A percentile compares a stretch with the other conserved stretches of the same genome.
Evolutionary conservation across 208 protist species (phyloP).

Genomic region (Crithidia expoeki): DNA sequence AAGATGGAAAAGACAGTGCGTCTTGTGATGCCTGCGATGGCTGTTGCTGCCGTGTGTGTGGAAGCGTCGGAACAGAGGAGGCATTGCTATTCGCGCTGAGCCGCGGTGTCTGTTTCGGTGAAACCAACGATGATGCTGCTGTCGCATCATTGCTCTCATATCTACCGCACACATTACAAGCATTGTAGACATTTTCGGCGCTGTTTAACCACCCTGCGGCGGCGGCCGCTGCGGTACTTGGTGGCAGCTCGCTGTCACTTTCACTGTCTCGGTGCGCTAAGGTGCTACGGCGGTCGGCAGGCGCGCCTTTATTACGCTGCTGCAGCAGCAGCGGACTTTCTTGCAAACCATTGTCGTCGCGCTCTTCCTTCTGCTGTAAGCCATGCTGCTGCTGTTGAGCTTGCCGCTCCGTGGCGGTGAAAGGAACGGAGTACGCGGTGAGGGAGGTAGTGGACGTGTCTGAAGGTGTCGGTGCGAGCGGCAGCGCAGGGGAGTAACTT

Average conservation of each 20-base stretch:
- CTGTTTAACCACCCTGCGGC: neutral
- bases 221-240: neutral
- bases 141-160: neutral
- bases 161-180: neutral
- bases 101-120: neutral
- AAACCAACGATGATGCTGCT: neutral
- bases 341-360: neutral
- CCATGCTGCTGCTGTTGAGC: neutral
- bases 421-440: neutral
- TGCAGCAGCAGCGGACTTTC: too few relatives aligned
- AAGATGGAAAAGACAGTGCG: neutral
- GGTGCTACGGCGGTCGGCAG: neutral
- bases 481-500: neutral
- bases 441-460: neutral
- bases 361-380: neutral
- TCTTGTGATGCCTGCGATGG: neutral
- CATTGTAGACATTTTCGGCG: neutral
- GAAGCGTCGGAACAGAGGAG: neutral
- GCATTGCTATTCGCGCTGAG: neutral
- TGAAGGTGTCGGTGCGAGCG: neutral
- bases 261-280: neutral
- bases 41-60: neutral
- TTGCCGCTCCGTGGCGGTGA: neutral
- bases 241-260: neutral
- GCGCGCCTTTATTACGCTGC: neutral